Percentiles rank a stretch among this genome's conserved stretches.
These are phyloP conservation scores for Ogataea paradorogensis DNA, from an alignment of 805 yeast genomes.

Conservation along the genomic window DNA sequence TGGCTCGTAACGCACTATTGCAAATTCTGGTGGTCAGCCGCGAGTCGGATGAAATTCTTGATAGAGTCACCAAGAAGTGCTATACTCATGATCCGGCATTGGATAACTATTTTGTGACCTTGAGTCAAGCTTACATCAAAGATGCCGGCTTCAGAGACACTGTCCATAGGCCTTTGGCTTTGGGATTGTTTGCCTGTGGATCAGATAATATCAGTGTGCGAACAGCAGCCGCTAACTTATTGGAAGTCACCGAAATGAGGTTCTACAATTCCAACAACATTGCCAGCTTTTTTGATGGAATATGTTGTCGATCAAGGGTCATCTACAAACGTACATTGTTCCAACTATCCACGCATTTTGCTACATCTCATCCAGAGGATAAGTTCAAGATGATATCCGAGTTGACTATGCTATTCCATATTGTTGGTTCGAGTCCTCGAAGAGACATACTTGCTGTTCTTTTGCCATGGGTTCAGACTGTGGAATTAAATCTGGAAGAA, in stretches of 20 bases:
- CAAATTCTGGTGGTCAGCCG: slow-evolving; percentile 64
- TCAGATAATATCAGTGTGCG: slow-evolving; percentile 68
- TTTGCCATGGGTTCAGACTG: slow-evolving; percentile 89
- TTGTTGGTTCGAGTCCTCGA: slow-evolving; percentile 55
- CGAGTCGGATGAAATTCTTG: slow-evolving; percentile 47
- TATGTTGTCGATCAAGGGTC: slow-evolving; percentile 72
- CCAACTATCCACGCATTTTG: slow-evolving; percentile 72
- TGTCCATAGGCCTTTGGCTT: slow-evolving; percentile 66
- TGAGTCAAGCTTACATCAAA: slow-evolving; percentile 61
- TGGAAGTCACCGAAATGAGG: slow-evolving; percentile 62
- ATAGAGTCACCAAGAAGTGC: slow-evolving; percentile 69
- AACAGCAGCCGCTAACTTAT: slow-evolving; percentile 65
- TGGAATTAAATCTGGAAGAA: slow-evolving; percentile 49
- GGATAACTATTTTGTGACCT: slow-evolving; percentile 66
- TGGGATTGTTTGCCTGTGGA: slow-evolving; percentile 78
- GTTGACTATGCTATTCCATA: slow-evolving; percentile 64
- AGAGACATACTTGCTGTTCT: slow-evolving; percentile 78
- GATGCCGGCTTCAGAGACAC: slow-evolving; percentile 47
- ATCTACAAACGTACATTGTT: slow-evolving; percentile 85
- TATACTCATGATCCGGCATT: slow-evolving; percentile 56
- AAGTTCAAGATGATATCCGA: slow-evolving; percentile 65
- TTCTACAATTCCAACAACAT: slow-evolving; percentile 53
- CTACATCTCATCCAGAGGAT: slow-evolving; percentile 56
- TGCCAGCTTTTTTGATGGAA: slow-evolving; percentile 61
- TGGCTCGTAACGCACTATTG: slow-evolving; percentile 70